phyloP scores from a whole-genome alignment of 768 basidiomycete species.

The Tephrocybe sp. region DNA sequence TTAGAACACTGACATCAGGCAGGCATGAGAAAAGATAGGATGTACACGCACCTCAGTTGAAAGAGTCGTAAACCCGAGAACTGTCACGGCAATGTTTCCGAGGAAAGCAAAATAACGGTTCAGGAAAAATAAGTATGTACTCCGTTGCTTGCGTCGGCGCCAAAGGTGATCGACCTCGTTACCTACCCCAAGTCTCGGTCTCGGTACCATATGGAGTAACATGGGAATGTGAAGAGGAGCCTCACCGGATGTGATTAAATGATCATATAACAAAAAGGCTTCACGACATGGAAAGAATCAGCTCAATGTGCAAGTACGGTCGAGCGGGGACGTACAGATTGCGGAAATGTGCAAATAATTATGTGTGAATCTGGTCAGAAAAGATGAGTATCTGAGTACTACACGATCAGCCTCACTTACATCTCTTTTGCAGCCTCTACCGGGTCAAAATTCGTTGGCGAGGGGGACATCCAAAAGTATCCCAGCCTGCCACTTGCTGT shows the following conservation, averaged over 20 bases:
- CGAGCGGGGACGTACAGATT: conserved; percentile 25
- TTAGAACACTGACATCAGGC: neutral
- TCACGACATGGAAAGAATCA: neutral
- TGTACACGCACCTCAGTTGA: conserved; percentile 20
- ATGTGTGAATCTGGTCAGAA: conserved; percentile 19
- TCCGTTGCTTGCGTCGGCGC: conserved; percentile 34
- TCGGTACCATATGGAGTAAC: neutral
- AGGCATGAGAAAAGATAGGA: neutral
- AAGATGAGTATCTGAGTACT: too few relatives aligned
- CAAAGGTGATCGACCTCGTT: conserved; percentile 43
- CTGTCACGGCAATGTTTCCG: conserved; percentile 30
- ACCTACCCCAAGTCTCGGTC: conserved; percentile 18
- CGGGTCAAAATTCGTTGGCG: conserved; percentile 17
- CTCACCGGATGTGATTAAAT: conserved; percentile 34
- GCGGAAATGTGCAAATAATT: conserved; percentile 30
- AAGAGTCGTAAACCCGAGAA: conserved; percentile 27
- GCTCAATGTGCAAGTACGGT: neutral
- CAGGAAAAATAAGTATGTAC: conserved; percentile 43
- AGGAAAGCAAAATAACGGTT: conserved; percentile 49
- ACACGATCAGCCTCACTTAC: neutral
- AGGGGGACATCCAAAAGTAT: too few relatives aligned
- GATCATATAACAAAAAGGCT: conserved; percentile 40
- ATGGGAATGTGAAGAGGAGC: neutral
- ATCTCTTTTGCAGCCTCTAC: conserved; percentile 7
- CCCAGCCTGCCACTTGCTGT: too few relatives aligned